These are phyloP conservation scores for Chlorella sorokiniana DNA, from an alignment of 139 green algal species.

Conservation along the genomic window DNA sequence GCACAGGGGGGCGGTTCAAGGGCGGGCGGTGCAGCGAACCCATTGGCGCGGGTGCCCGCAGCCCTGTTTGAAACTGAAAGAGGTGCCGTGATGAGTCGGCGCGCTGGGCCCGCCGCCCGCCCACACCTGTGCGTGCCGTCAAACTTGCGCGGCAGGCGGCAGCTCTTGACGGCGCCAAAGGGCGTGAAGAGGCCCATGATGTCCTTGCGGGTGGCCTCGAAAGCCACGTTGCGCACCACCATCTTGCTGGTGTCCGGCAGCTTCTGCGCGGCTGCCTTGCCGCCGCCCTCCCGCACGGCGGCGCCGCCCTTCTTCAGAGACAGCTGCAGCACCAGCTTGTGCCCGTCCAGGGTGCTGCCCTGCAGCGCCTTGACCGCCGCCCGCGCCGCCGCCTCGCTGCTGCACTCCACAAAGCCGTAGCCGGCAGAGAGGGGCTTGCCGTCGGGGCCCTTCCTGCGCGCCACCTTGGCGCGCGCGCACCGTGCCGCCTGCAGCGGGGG, in stretches of 20 bases:
- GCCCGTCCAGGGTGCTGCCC: constrained; percentile 85
- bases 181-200: constrained; percentile 87
- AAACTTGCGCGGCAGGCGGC: constrained; percentile 96
- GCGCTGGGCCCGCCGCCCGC: constrained; percentile 5
- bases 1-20: too few relatives aligned
- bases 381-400: constrained; percentile 65
- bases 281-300: constrained; percentile 9
- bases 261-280: constrained; percentile 2
- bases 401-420: constrained; percentile 94
- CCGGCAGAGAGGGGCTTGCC: constrained; percentile 70
- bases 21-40: neutral
- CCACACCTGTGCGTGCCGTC: constrained; percentile 88
- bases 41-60: too few relatives aligned
- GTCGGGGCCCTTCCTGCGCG: constrained; percentile 57
- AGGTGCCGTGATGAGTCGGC: too few relatives aligned
- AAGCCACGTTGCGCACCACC: constrained; percentile 97
- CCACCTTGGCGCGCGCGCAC: constrained; percentile 65
- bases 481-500: constrained; percentile 58
- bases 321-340: constrained; percentile 88
- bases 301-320: constrained; percentile 37
- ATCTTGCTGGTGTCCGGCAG: constrained; percentile 71
- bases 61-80: too few relatives aligned
- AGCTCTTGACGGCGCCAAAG: constrained; percentile 94
- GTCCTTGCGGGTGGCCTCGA: constrained; percentile 95
- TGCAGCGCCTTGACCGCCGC: constrained; percentile 70